These are phyloP conservation scores for Chalciporus piperatus DNA, from an alignment of 768 basidiomycete genomes.

Conservation along the genomic window DNA sequence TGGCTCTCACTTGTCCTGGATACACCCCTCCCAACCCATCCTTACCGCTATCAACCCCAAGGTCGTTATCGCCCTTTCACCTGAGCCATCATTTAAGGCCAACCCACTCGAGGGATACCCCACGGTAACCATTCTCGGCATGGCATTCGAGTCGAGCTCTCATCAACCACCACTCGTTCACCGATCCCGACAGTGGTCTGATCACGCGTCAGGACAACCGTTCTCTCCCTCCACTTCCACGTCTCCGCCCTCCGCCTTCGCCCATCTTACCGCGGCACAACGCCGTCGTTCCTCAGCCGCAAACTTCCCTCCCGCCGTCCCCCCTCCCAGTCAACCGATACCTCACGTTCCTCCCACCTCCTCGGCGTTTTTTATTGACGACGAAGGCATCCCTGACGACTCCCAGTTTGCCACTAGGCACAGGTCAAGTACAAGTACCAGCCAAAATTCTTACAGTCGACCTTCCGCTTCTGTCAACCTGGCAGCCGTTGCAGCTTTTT, in stretches of 20 bases:
- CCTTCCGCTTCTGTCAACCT: conserved; percentile 47
- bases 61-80: background rate
- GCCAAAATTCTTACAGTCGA: conserved; percentile 30
- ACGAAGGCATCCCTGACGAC: conserved; percentile 29
- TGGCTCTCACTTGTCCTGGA: conserved; percentile 8
- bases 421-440: conserved; percentile 37
- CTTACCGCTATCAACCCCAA: background rate
- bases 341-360: conserved; percentile 54
- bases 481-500: conserved; percentile 59
- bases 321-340: conserved; percentile 74
- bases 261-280: conserved; percentile 30
- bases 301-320: conserved; percentile 60
- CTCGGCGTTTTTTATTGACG: conserved; percentile 14
- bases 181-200: conserved; percentile 35
- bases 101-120: background rate
- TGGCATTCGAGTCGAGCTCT: conserved; percentile 30
- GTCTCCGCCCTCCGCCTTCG: conserved; percentile 29
- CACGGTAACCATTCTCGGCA: conserved; percentile 4
- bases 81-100: background rate
- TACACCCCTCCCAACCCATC: background rate
- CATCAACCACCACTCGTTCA: conserved; percentile 29
- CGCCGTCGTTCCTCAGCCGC: conserved; percentile 71
- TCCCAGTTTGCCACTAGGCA: conserved; percentile 26
- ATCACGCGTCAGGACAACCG: conserved; percentile 19
- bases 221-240: conserved; percentile 34